Conservation (phyloP, 1,284 basidiomycete species). For the Sporisorium reilianum region DNA sequence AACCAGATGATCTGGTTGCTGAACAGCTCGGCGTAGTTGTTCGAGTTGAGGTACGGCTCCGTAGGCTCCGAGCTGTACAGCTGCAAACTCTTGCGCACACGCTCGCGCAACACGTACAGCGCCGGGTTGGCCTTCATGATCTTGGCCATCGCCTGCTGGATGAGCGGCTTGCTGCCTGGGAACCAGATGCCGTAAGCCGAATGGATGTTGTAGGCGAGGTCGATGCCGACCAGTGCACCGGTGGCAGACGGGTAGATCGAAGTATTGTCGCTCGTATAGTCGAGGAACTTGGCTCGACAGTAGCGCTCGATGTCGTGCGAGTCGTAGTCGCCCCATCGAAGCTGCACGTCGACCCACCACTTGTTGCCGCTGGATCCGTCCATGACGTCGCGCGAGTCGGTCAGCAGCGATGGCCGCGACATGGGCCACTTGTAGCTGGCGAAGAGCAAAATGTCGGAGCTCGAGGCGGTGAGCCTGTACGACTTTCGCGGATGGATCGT, state of each 20-base stretch:
- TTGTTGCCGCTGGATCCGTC: constrained; percentile 98
- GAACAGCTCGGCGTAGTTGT: constrained; percentile 97
- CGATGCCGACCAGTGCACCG: constrained; percentile 98
- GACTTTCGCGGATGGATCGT: constrained; percentile 98
- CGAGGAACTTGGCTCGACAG: constrained; percentile 96
- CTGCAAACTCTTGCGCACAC: constrained; percentile 97
- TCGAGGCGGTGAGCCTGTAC: constrained; percentile 99
- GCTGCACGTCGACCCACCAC: constrained; percentile 97
- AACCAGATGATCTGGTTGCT: constrained; percentile 99
- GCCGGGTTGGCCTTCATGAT: constrained; percentile 99
- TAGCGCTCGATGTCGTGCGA: constrained; percentile 84
- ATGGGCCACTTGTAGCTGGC: constrained; percentile 95
- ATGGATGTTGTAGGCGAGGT: constrained; percentile 97
- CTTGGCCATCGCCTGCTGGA: constrained; percentile 99
- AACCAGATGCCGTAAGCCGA: constrained; percentile 99
- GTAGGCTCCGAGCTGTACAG: constrained; percentile 99
- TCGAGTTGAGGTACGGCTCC: constrained; percentile 95
- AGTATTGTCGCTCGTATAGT: constrained; percentile 82
- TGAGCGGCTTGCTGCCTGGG: constrained; percentile 96
- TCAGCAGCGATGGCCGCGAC: constrained; percentile 91
- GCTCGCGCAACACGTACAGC: constrained; percentile 96
- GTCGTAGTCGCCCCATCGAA: constrained; percentile 99
- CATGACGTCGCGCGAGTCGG: constrained; percentile 94
- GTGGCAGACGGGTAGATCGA: constrained; percentile 98
- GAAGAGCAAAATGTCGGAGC: constrained; percentile 95